Percentiles rank a stretch among this genome's conserved stretches.
These are phyloP conservation scores for Paramecium primaurelia DNA, from an alignment of 73 alveolate species.

Conservation along the genomic window DNA sequence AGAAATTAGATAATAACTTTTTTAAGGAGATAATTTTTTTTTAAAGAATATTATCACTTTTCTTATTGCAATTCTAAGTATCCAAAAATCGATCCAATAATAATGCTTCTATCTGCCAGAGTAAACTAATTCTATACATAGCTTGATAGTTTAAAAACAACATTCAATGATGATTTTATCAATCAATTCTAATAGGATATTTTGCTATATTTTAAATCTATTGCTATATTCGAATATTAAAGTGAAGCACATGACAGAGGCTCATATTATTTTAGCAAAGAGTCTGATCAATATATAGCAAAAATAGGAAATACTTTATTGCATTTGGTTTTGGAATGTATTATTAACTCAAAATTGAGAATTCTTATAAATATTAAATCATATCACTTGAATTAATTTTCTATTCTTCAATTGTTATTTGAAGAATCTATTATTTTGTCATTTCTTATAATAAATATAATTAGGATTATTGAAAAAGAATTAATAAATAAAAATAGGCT, in stretches of 20 bases:
- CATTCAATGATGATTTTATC: background rate
- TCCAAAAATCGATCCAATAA: slow-evolving; percentile 25
- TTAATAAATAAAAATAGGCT: no score
- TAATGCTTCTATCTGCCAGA: background rate
- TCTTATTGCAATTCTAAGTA: background rate
- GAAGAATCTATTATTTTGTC: no score
- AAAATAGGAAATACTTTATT: slow-evolving; percentile 34
- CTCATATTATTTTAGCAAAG: background rate
- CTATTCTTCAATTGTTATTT: no score
- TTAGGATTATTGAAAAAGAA: no score
- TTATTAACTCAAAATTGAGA: no score
- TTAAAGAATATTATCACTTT: background rate
- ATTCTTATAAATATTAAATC: no score
- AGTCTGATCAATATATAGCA: background rate
- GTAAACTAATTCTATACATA: background rate
- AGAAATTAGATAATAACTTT: background rate
- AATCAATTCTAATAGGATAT: background rate
- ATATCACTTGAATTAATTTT: no score
- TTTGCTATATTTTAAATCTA: background rate
- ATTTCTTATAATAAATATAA: no score
- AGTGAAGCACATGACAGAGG: background rate
- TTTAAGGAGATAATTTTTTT: background rate
- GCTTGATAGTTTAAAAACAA: background rate
- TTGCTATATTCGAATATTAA: background rate
- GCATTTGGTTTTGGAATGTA: slow-evolving; percentile 43